Evolutionary conservation across 139 green algal species (phyloP), one percentile per base, ranked within the genome.

Genomic region (Bryopsis sp.): DNA sequence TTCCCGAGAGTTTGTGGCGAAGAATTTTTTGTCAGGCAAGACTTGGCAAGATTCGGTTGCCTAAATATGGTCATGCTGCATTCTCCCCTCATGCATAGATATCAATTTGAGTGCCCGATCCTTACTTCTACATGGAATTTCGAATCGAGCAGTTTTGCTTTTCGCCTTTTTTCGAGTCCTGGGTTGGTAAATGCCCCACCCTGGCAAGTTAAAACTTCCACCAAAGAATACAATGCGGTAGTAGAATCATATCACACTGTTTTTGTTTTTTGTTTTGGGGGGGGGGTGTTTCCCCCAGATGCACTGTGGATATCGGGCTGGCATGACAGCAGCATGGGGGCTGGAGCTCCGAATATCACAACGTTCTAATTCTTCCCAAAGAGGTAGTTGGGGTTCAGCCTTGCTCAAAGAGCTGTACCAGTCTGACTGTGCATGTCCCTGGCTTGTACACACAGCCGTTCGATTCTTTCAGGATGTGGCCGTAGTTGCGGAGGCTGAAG

Each of bases 401-500:
- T 19, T 54, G 19, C 11, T 54, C 43, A 54, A 54, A 11, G 43
- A 19, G 43, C 11, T 11, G 15, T 54, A 11, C 11, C 43, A 54
- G 19, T 11, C 43, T 54, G 15, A 26, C 43, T 54, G 43, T 26
- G 11, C 43, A 11, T 26, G 15, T 11, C 19, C 19, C 15, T 54
- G 43, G 11, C 43, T 19, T 54, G 43, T 11, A 54, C 43, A n/a
- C 43, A 54, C 43, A 54, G 43, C 83, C 28, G 60, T 89, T 3
- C 54, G 76, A 2, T 93, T 89, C 58, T 82, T 93, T 62, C 80
- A 85, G 47, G 47, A 67, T n/a, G 73, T 88, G 2, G 70, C 57
- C 0, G 76, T 83, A 29, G 70, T 93, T n/a, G 87, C 85, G 0
- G 84, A 93, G 54, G 48, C 32, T 5, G 78, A 90, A 59, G 84